Percentiles rank a stretch among this genome's conserved stretches.
phyloP scores from a whole-genome alignment of 2,329 filamentous ascomycete genomes.

The Neonectria ditissima region DNA sequence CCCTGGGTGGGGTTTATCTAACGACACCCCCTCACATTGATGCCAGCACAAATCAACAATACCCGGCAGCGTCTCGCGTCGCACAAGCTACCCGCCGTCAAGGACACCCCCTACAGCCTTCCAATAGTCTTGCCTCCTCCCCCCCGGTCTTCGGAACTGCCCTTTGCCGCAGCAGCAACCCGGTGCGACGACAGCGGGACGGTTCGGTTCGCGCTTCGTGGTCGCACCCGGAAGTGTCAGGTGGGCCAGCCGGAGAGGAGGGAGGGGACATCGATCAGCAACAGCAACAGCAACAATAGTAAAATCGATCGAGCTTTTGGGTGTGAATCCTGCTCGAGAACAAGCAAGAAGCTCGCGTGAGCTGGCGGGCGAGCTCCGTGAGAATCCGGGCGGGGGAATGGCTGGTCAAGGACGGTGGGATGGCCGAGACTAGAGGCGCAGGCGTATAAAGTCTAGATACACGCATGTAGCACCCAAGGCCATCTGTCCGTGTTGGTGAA shows the following conservation, averaged over 20 bases:
- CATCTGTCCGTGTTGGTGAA: background rate
- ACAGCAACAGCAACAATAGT: background rate
- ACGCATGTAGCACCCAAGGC: background rate
- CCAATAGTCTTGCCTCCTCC: background rate
- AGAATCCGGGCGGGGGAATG: background rate
- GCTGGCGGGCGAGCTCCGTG: background rate
- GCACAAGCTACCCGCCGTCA: slow-evolving; percentile 1
- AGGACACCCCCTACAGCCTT: background rate
- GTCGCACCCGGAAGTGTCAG: slow-evolving; percentile 6
- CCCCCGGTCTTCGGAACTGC: background rate
- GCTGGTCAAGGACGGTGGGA: background rate
- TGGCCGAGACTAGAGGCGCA: background rate
- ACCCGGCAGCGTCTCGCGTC: background rate
- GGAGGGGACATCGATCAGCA: too few relatives aligned
- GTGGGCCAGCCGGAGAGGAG: too few relatives aligned
- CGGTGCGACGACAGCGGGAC: slow-evolving; percentile 1
- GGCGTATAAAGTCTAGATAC: background rate
- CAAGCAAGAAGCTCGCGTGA: background rate
- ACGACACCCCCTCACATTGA: background rate
- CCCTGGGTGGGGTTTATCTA: background rate
- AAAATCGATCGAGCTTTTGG: background rate
- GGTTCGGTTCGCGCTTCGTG: background rate
- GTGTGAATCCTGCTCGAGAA: background rate
- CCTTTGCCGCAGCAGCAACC: background rate
- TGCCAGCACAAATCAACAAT: background rate